Conservation (phyloP, 208 protist species). For the Leishmania guyanensis region DNA sequence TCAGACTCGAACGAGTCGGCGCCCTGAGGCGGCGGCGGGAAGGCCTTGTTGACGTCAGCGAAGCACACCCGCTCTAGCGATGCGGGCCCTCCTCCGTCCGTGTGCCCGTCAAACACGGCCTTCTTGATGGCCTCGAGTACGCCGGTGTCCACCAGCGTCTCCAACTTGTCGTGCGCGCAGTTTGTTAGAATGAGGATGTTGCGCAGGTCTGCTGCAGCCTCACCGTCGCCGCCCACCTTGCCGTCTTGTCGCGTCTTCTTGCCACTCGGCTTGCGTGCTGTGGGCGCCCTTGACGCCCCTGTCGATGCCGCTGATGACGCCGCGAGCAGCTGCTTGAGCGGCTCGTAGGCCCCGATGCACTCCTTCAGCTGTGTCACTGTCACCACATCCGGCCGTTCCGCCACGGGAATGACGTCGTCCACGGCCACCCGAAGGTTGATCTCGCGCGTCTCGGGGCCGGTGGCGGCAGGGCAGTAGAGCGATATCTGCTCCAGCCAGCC, state of each 20-base stretch:
- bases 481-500: conserved; percentile 79
- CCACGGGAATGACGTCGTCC: conserved; percentile 82
- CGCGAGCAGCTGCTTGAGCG: conserved; percentile 55
- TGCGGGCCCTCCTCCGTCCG: conserved; percentile 3
- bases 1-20: conserved; percentile 84
- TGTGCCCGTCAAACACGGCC: conserved; percentile 48
- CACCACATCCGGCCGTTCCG: conserved; percentile 61
- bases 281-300: conserved; percentile 4
- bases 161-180: conserved; percentile 63
- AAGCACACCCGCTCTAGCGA: conserved; percentile 86
- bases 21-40: conserved; percentile 67
- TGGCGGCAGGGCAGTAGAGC: conserved; percentile 70
- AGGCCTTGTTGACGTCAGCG: conserved; percentile 67
- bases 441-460: conserved; percentile 41
- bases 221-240: neutral
- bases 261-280: conserved; percentile 22
- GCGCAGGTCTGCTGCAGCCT: conserved; percentile 45
- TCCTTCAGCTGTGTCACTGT: conserved; percentile 82
- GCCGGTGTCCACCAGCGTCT: conserved; percentile 79
- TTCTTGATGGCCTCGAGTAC: conserved; percentile 69
- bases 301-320: neutral
- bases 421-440: conserved; percentile 76
- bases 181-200: conserved; percentile 85
- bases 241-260: conserved; percentile 29
- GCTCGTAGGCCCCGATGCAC: conserved; percentile 69